Base-by-base conservation (phyloP, 129 eudicot genomes). In the Centrapalus pauciflorus region DNA sequence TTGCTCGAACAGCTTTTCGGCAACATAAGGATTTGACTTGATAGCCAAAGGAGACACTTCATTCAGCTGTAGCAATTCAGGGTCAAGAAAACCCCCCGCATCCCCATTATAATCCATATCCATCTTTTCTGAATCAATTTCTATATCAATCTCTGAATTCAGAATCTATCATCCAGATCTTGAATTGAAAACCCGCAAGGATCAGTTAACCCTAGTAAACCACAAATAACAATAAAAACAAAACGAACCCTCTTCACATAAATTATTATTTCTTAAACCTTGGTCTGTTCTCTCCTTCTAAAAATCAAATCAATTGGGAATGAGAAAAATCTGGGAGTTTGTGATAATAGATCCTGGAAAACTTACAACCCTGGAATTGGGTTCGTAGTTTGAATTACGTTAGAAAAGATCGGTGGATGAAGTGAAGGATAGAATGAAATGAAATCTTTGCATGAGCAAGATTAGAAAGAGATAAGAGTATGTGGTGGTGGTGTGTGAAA, bases 101-200 rank as follows among this genome's bases (percentile, higher is more conserved):
- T 90, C 97, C 26, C 83, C 93, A 50, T 70, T 87, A 56, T 67
- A 77, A 82, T 90, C 97, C 85, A 82, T 35, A 74, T 90, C 97
- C 97, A 87, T 90, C n/a, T 55, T 56, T 41, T 43, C 29, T 10
- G 32, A 76, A 69, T 35, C 29, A 30, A 49, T 20, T 11, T 27
- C 25, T 21, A 11, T 7, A 25, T 57, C 64, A 50, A 68, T 17
- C 37, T 29, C 75, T 67, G 66, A 51, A 64, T 35, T 46, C 80
- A 32, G 20, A 70, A 70, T 50, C 74, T 56, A 55, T 70, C 80
- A 55, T 70, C 52, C 80, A 64, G 66, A 75, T 75, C 74, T 58
- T 56, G 71, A 50, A 75, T 20, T 45, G 20, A 34, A 61, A 79
- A 52, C 55, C 59, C 46, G 25, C 55, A 55, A 48, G 48, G 68